Percentiles rank a stretch among this genome's conserved stretches.
phyloP scores from a whole-genome alignment of 805 yeast species.

The Lipomyces kockii region DNA sequence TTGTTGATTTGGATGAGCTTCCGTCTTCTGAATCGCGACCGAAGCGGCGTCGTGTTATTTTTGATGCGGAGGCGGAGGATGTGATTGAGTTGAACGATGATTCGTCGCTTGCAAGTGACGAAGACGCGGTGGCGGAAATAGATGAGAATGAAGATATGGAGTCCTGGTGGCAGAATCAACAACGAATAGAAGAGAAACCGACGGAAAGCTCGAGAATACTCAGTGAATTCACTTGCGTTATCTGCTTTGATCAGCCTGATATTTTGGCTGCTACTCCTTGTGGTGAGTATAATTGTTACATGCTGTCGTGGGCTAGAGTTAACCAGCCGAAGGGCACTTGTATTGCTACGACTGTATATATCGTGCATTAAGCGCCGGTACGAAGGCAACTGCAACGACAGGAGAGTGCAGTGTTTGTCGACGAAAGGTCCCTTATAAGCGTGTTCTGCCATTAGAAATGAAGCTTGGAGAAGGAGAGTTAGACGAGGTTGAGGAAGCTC shows the following conservation, averaged over 20 bases:
- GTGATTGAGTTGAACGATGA: slow-evolving; percentile 18
- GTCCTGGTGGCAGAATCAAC: background rate
- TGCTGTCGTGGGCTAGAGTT: background rate
- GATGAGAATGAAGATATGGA: slow-evolving; percentile 10
- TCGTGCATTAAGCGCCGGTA: slow-evolving; percentile 42
- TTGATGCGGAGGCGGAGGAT: slow-evolving; percentile 5
- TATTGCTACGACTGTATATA: slow-evolving; percentile 47
- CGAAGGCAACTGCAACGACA: slow-evolving; percentile 36
- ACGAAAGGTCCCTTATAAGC: slow-evolving; percentile 40
- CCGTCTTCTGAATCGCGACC: background rate
- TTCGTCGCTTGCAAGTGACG: slow-evolving; percentile 12
- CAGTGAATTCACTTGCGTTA: slow-evolving; percentile 42
- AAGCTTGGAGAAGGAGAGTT: slow-evolving; percentile 28
- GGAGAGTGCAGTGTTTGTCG: slow-evolving; percentile 49
- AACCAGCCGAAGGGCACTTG: slow-evolving; percentile 39
- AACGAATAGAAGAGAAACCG: slow-evolving; percentile 18
- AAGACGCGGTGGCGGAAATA: slow-evolving; percentile 11
- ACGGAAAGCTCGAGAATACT: slow-evolving; percentile 26
- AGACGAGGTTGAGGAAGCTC: slow-evolving; percentile 12
- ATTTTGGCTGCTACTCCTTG: slow-evolving; percentile 45
- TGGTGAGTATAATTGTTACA: slow-evolving; percentile 36
- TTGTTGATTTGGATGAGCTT: slow-evolving; percentile 14
- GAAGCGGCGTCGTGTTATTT: slow-evolving; percentile 2
- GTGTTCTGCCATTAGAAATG: slow-evolving; percentile 41
- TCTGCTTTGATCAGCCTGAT: slow-evolving; percentile 47